A percentile compares a stretch with the other conserved stretches of the same genome.
Conservation (phyloP, 768 basidiomycete species). For the Lyophyllum semitale region DNA sequence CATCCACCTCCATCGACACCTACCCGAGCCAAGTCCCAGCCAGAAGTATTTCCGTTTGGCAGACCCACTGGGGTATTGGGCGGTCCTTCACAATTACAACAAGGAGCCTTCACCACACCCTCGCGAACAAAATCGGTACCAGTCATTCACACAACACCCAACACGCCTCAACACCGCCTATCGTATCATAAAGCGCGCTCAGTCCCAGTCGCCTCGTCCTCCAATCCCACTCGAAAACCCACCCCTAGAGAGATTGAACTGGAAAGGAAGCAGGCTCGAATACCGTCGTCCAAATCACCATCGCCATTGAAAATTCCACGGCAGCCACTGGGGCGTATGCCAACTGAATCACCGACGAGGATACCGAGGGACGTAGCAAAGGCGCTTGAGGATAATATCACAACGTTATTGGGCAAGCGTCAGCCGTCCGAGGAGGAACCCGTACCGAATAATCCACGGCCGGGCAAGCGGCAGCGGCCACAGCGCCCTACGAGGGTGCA, state of each 20-base stretch:
- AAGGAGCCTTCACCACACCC: slow-evolving; percentile 5
- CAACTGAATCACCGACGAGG: slow-evolving; percentile 42
- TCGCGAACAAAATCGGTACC: slow-evolving; percentile 16
- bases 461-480: slow-evolving; percentile 40
- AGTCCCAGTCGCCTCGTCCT: background rate
- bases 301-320: slow-evolving; percentile 52
- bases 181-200: slow-evolving; percentile 9
- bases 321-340: slow-evolving; percentile 16
- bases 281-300: slow-evolving; percentile 64
- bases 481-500: slow-evolving; percentile 36
- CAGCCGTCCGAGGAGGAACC: slow-evolving; percentile 40
- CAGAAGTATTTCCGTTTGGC: slow-evolving; percentile 11
- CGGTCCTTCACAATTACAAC: slow-evolving; percentile 1
- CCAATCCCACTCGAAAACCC: slow-evolving; percentile 14
- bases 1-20: slow-evolving; percentile 7
- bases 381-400: slow-evolving; percentile 69
- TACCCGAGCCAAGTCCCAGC: slow-evolving; percentile 1
- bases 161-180: slow-evolving; percentile 15
- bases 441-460: slow-evolving; percentile 18
- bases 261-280: slow-evolving; percentile 28
- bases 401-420: slow-evolving; percentile 70
- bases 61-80: slow-evolving; percentile 13
- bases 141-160: slow-evolving; percentile 11
- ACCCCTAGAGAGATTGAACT: slow-evolving; percentile 25
- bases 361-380: slow-evolving; percentile 51